Evolutionary conservation across 2,329 filamentous ascomycete species (phyloP).

Genomic region (Chaetomium sp.): DNA sequence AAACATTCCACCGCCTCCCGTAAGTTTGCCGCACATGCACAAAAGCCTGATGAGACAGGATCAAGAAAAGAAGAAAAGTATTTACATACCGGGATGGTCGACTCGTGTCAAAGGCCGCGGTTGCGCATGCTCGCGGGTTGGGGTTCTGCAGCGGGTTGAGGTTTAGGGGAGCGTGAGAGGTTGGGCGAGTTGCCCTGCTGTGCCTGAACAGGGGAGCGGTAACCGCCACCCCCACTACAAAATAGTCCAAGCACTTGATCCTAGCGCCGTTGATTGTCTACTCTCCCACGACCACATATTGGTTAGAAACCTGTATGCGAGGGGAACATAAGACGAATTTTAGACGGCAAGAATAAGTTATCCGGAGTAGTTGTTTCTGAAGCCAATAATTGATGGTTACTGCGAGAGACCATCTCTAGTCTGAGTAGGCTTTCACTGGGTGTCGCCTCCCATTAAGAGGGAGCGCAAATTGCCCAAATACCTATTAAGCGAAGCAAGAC

Average conservation of each 20-base stretch:
- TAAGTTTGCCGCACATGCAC: neutral
- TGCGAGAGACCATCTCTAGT: no score
- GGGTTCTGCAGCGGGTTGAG: neutral
- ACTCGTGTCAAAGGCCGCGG: neutral
- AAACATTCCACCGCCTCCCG: neutral
- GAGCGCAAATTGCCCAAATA: no score
- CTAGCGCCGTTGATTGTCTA: neutral
- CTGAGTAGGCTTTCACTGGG: no score
- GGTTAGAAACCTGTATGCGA: neutral
- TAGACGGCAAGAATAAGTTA: no score
- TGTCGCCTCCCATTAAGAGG: no score
- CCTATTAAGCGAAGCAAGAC: no score
- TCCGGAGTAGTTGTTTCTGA: no score
- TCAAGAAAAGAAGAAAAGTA: neutral
- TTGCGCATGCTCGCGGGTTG: neutral
- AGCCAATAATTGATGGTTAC: no score
- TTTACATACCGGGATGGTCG: neutral
- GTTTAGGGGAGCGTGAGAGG: constrained; percentile 8
- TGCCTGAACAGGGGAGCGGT: neutral
- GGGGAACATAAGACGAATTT: no score
- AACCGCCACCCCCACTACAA: constrained; percentile 13
- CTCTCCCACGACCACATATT: neutral
- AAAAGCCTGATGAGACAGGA: neutral
- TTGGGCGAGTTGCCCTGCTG: neutral
- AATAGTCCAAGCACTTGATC: constrained; percentile 4